Percentiles rank a stretch among this genome's conserved stretches.
Evolutionary conservation across 176 grass and related monocot genomes (phyloP).

Genomic region (Zizania latifolia): DNA sequence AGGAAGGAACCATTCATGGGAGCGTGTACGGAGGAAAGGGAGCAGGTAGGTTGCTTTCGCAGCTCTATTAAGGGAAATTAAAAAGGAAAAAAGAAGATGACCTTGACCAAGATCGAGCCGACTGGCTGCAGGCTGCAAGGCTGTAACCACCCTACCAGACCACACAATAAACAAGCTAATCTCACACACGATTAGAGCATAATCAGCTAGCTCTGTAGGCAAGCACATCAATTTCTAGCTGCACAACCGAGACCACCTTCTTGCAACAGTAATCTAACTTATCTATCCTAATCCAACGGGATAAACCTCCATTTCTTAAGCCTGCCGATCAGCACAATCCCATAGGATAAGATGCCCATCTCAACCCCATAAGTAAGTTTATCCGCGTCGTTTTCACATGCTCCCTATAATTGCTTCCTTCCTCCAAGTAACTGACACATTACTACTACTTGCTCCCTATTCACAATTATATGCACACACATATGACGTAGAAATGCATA

Average conservation of each 20-base stretch:
- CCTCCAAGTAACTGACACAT: background rate
- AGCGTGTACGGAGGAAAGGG: background rate
- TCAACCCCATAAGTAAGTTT: constrained; percentile 1
- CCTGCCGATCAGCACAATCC: background rate
- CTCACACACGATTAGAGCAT: background rate
- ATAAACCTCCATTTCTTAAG: constrained; percentile 21
- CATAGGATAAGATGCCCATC: constrained; percentile 28
- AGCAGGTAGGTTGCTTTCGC: background rate
- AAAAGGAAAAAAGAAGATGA: background rate
- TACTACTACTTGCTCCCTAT: background rate
- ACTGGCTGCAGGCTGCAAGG: background rate
- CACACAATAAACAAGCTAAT: constrained; percentile 33
- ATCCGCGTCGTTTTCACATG: constrained; percentile 29
- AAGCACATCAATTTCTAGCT: background rate
- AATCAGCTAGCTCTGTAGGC: constrained; percentile 9
- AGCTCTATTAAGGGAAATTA: background rate
- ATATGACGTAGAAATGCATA: background rate
- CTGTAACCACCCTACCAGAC: background rate
- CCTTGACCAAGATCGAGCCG: constrained; percentile 11
- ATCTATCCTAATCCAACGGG: constrained; percentile 24
- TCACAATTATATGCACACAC: background rate
- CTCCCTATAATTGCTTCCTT: constrained; percentile 10
- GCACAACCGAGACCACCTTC: constrained; percentile 6
- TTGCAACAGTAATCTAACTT: constrained; percentile 11
- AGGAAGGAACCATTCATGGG: background rate